Evolutionary conservation across 768 basidiomycete genomes (phyloP).

Genomic region (Hypholoma fasciculare): DNA sequence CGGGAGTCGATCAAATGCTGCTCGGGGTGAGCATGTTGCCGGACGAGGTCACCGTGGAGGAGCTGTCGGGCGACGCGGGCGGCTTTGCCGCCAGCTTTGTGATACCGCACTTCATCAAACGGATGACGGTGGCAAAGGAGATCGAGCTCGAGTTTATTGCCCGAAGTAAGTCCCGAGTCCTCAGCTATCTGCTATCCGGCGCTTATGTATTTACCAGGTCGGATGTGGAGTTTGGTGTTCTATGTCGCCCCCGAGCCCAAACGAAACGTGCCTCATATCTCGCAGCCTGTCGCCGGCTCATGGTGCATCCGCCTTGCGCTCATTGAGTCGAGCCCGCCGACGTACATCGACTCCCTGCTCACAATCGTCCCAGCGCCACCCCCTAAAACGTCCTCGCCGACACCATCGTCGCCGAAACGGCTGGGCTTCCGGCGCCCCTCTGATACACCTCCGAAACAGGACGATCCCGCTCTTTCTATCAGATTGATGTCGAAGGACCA

Average conservation of each 20-base stretch:
- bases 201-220: conserved; percentile 31
- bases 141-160: conserved; percentile 70
- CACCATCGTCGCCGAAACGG: not conserved
- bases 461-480: conserved; percentile 36
- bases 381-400: not conserved
- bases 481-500: conserved; percentile 35
- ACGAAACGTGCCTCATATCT: not conserved
- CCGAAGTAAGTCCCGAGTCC: conserved; percentile 29
- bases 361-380: conserved; percentile 19
- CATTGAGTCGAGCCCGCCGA: conserved; percentile 57
- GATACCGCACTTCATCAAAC: conserved; percentile 62
- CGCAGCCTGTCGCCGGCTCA: conserved; percentile 30
- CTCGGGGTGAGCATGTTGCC: conserved; percentile 41
- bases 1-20: conserved; percentile 53
- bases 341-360: conserved; percentile 54
- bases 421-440: not conserved
- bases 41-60: conserved; percentile 57
- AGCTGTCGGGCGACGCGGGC: conserved; percentile 48
- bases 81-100: conserved; percentile 55
- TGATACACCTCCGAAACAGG: not conserved
- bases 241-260: conserved; percentile 24
- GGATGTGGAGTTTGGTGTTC: conserved; percentile 59
- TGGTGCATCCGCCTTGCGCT: conserved; percentile 54
- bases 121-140: conserved; percentile 63
- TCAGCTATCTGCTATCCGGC: not conserved